Conservation (phyloP, 108 stramenopile genomes). For the Nitzschia sp. region DNA sequence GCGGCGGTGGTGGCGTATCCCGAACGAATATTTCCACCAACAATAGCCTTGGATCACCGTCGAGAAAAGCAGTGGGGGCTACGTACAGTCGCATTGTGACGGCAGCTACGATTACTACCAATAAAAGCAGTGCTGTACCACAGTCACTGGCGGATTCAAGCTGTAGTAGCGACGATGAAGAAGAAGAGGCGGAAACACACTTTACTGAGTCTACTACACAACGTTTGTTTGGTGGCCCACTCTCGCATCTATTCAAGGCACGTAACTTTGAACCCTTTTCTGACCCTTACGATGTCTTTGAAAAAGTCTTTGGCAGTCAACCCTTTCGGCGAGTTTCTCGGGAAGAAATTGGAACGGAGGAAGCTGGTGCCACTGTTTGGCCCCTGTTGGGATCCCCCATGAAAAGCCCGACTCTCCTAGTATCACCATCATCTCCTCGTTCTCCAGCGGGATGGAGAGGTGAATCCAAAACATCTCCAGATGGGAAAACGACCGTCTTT, state of each 20-base stretch:
- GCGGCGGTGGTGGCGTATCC: neutral
- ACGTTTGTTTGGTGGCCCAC: constrained; percentile 54
- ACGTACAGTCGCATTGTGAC: neutral
- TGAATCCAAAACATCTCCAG: constrained; percentile 14
- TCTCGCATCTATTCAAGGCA: constrained; percentile 42
- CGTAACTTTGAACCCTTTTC: constrained; percentile 48
- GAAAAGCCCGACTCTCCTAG: too few species aligned
- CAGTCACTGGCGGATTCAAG: constrained; percentile 1
- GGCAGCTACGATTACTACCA: constrained; percentile 8
- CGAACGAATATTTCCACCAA: neutral
- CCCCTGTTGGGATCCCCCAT: too few species aligned
- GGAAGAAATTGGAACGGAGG: neutral
- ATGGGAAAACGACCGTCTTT: constrained; percentile 31
- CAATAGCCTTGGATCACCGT: too few species aligned
- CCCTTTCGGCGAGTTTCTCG: constrained; percentile 14
- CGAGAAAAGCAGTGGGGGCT: neutral
- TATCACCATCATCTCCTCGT: too few species aligned
- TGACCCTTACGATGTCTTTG: constrained; percentile 53
- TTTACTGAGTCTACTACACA: constrained; percentile 36
- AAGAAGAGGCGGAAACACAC: constrained; percentile 34
- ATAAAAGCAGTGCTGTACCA: neutral
- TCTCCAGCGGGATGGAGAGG: constrained; percentile 28
- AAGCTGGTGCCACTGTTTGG: neutral
- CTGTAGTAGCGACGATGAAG: neutral
- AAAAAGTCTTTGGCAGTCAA: constrained; percentile 46